A percentile compares a stretch with the other conserved stretches of the same genome.
phyloP scores from a whole-genome alignment of 495 filamentous ascomycete species.

The Tetracladium setigerum region DNA sequence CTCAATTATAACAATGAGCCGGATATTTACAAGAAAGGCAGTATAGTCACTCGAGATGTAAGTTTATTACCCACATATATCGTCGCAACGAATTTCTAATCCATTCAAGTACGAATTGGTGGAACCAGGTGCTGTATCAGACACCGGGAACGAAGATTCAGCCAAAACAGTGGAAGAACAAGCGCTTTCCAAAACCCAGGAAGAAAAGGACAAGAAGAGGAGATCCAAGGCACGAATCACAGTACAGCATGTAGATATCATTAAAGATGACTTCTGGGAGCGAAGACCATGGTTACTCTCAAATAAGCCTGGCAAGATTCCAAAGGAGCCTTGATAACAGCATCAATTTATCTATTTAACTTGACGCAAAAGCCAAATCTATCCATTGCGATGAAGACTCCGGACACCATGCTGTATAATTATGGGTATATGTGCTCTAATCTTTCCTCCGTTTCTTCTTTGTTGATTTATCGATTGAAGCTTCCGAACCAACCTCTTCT shows the following conservation, averaged over 20 bases:
- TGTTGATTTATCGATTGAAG: constrained; percentile 5
- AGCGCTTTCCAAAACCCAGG: constrained; percentile 61
- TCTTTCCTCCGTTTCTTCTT: constrained; percentile 21
- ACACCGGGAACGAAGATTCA: constrained; percentile 10
- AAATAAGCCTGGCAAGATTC: constrained; percentile 61
- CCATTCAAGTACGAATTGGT: constrained; percentile 42
- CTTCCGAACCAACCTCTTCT: constrained; percentile 13
- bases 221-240: constrained; percentile 68
- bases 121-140: constrained; percentile 30
- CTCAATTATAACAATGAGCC: constrained; percentile 98
- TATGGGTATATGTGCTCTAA: not conserved
- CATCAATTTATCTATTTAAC: constrained; percentile 3
- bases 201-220: constrained; percentile 70
- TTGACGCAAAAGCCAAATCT: not conserved
- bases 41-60: constrained; percentile 79
- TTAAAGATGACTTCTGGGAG: constrained; percentile 90
- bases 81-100: constrained; percentile 1
- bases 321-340: constrained; percentile 35
- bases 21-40: constrained; percentile 90
- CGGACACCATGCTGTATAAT: constrained; percentile 8
- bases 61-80: constrained; percentile 19
- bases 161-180: constrained; percentile 23
- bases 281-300: constrained; percentile 78
- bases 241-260: constrained; percentile 84
- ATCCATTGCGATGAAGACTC: not conserved